Evolutionary conservation across 805 yeast genomes (phyloP).

Genomic region (Saturnispora galanensis): DNA sequence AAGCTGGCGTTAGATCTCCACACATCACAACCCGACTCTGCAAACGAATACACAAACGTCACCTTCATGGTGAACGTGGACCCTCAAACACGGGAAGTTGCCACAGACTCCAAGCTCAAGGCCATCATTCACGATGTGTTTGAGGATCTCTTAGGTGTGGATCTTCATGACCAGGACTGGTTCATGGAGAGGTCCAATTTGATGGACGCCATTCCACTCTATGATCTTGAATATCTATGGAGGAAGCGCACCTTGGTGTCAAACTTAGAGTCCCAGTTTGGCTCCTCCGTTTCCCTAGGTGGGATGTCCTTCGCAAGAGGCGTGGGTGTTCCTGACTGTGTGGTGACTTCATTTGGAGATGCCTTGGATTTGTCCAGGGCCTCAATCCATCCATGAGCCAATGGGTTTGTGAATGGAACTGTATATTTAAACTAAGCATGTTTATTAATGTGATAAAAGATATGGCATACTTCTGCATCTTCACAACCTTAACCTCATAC

Average conservation of each 20-base stretch:
- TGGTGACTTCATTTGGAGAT: slow-evolving; percentile 48
- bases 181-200: slow-evolving; percentile 1
- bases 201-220: slow-evolving; percentile 2
- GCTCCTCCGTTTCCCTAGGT: slow-evolving; percentile 44
- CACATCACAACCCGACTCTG: slow-evolving; percentile 12
- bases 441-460: background rate
- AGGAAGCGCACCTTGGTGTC: background rate
- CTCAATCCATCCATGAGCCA: background rate
- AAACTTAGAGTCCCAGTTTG: slow-evolving; percentile 6
- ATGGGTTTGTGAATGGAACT: background rate
- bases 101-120: slow-evolving; percentile 17
- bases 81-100: slow-evolving; percentile 12
- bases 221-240: slow-evolving; percentile 5
- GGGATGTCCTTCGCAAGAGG: slow-evolving; percentile 78
- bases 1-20: slow-evolving; percentile 14
- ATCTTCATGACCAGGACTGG: slow-evolving; percentile 11
- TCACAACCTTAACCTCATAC: no score
- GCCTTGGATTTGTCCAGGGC: slow-evolving; percentile 29
- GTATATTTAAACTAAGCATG: background rate
- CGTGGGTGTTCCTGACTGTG: slow-evolving; percentile 85
- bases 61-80: slow-evolving; percentile 76
- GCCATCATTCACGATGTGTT: slow-evolving; percentile 19
- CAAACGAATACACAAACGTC: slow-evolving; percentile 48
- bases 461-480: no score
- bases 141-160: slow-evolving; percentile 14